phyloP scores from a whole-genome alignment of 352 stramenopile species.

The Pythium aquatile region DNA sequence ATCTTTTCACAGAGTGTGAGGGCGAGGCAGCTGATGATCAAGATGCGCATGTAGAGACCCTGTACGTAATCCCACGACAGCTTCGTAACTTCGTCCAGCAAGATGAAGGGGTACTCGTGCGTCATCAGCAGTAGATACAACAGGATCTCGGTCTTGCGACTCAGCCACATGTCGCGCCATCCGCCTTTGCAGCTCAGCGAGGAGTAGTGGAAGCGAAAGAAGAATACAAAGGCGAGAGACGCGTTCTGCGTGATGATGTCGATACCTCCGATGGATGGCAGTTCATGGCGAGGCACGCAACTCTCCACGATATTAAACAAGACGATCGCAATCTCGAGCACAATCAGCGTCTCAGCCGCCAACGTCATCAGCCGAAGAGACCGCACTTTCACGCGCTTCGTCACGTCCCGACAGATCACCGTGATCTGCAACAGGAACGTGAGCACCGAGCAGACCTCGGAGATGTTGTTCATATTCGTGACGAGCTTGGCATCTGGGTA shows the following conservation, averaged over 20 bases:
- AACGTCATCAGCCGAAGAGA: slow-evolving; percentile 15
- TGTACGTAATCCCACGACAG: slow-evolving; percentile 42
- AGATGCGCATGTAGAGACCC: slow-evolving; percentile 36
- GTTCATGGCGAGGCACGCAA: slow-evolving; percentile 4
- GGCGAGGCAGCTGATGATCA: slow-evolving; percentile 19
- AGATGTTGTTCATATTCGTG: slow-evolving; percentile 24
- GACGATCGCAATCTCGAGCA: slow-evolving; percentile 12
- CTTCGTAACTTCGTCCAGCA: slow-evolving; percentile 23
- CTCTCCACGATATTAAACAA: slow-evolving; percentile 14
- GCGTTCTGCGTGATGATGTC: slow-evolving; percentile 27
- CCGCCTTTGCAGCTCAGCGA: slow-evolving; percentile 20
- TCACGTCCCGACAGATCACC: slow-evolving; percentile 20
- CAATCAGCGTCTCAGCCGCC: slow-evolving; percentile 13
- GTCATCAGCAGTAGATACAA: slow-evolving; percentile 32
- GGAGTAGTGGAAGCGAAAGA: slow-evolving; percentile 44
- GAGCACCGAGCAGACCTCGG: slow-evolving; percentile 15
- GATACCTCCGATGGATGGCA: slow-evolving; percentile 13
- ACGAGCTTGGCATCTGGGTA: slow-evolving; percentile 10
- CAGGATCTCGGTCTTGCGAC: slow-evolving; percentile 25
- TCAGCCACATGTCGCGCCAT: slow-evolving; percentile 12
- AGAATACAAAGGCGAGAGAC: slow-evolving; percentile 32
- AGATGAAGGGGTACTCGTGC: slow-evolving; percentile 32
- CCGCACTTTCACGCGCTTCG: slow-evolving; percentile 12
- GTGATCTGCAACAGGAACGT: slow-evolving; percentile 29
- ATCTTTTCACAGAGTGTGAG: slow-evolving; percentile 14